These are phyloP conservation scores for Aegilops tauschii DNA, from an alignment of 176 grass and related monocot species.

Conservation along the genomic window DNA sequence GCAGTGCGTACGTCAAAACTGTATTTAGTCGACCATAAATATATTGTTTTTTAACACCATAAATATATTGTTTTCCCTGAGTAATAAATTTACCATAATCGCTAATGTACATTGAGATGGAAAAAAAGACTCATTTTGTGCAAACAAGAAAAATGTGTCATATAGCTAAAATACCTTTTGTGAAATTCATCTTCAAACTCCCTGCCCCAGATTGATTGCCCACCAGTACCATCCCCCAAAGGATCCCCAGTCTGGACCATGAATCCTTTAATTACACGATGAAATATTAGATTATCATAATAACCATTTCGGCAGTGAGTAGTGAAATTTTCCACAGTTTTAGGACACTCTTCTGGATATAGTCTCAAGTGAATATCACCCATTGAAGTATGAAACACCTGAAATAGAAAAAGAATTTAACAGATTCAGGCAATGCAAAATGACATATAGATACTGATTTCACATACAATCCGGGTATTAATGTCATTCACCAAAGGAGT, in stretches of 20 bases:
- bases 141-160: not conserved
- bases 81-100: not conserved
- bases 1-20: not conserved
- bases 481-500: not conserved
- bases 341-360: conserved; percentile 98
- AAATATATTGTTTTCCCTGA: not conserved
- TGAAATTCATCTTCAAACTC: conserved; percentile 99
- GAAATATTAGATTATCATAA: conserved; percentile 98
- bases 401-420: conserved; percentile 17
- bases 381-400: conserved; percentile 94
- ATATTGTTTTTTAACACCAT: not conserved
- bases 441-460: not conserved
- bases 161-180: conserved; percentile 57
- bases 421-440: conserved; percentile 15
- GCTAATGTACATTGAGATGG: conserved; percentile 19
- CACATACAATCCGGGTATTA: not conserved
- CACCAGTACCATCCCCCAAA: conserved; percentile 96
- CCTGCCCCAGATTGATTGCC: conserved; percentile 96
- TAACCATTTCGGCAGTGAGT: conserved; percentile 96
- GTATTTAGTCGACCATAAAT: conserved; percentile 3
- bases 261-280: conserved; percentile 97
- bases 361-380: conserved; percentile 91
- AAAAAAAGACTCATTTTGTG: not conserved
- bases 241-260: conserved; percentile 98
- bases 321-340: conserved; percentile 99